Evolutionary conservation across 306 rosid species (phyloP), one percentile per base, ranked within the genome.

Genomic region (Senna tora): DNA sequence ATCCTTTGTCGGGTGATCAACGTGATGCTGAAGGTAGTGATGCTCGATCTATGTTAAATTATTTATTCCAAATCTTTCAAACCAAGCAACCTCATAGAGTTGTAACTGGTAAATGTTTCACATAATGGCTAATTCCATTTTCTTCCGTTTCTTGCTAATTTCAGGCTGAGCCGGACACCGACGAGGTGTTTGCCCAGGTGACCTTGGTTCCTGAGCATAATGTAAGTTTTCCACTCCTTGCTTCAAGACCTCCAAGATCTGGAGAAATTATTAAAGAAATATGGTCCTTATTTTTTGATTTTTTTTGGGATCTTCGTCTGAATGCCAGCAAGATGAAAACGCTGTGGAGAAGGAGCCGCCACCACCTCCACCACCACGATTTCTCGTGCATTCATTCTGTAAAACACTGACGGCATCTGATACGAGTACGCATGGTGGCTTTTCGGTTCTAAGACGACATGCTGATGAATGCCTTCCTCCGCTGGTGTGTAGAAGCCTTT

Each of bases 401-500:
- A 92, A 90, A 76, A 89, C 98, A 9, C 79, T 92, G 68, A 89
- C 98, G 11, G 98, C 98, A 9, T 92, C 98, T 0, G 98, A 92
- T 79, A 92, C 98, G 2, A 92, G 98, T 73, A 92, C 98, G 20
- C 98, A 92, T 51, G 98, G 98, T 39, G 98, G 98, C 25, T 92
- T 92, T 79, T 92, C 98, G 0, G 98, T 92, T 36, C 82, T 92
- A 65, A 86, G 94, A 63, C 88, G 98, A 19, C 98, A 92, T 76
- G 98, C 98, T 1, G 98, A 89, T 69, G 98, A 92, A 64, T 92
- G 98, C 54, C 94, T 92, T 81, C 98, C 98, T 4, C 92, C 86
- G 5, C 83, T 92, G 92, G 98, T 90, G 76, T 46, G 92, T 72
- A 43, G 68, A 7, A 12, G 1, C 30, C 20, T 25, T 58, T 49